phyloP scores from a whole-genome alignment of 2,329 filamentous ascomycete species.

The Pyricularia sp. region DNA sequence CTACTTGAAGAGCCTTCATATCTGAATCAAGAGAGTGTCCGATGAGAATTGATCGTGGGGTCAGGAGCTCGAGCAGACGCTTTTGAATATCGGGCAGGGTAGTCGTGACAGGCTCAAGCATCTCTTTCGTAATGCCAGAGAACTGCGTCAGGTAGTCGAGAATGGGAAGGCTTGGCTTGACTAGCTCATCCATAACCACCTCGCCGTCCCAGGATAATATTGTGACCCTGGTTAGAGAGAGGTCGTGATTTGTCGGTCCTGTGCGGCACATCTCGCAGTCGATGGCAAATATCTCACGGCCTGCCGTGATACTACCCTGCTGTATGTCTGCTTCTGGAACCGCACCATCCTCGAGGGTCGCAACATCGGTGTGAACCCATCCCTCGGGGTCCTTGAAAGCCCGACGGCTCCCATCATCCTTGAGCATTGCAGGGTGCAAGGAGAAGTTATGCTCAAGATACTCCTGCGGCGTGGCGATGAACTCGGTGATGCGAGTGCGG shows the following conservation, averaged over 20 bases:
- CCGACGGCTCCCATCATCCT: constrained; percentile 43
- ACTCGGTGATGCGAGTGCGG: constrained; percentile 73
- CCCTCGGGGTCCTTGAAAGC: constrained; percentile 51
- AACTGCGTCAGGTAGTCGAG: constrained; percentile 85
- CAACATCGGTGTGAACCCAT: constrained; percentile 74
- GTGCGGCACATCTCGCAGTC: constrained; percentile 99
- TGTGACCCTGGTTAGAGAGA: constrained; percentile 82
- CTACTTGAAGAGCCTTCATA: constrained; percentile 72
- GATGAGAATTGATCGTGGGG: constrained; percentile 62
- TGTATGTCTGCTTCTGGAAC: constrained; percentile 64
- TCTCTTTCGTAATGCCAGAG: constrained; percentile 84
- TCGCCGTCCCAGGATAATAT: constrained; percentile 78
- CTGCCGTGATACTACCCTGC: constrained; percentile 73
- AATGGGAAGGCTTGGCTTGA: constrained; percentile 83
- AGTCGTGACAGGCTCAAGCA: constrained; percentile 76
- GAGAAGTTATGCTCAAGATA: constrained; percentile 76
- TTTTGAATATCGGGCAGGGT: constrained; percentile 75
- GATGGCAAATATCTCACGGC: constrained; percentile 68
- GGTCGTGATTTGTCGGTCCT: constrained; percentile 54
- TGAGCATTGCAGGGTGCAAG: constrained; percentile 69
- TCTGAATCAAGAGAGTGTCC: constrained; percentile 80
- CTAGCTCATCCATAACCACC: constrained; percentile 77
- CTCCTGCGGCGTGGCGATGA: constrained; percentile 63
- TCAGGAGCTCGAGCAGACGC: constrained; percentile 63
- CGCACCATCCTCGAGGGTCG: constrained; percentile 54